Percentiles rank a stretch among this genome's conserved stretches.
Conservation (phyloP, 202 grass and related monocot species). For the Schoenoplectus tabernaemontani region DNA sequence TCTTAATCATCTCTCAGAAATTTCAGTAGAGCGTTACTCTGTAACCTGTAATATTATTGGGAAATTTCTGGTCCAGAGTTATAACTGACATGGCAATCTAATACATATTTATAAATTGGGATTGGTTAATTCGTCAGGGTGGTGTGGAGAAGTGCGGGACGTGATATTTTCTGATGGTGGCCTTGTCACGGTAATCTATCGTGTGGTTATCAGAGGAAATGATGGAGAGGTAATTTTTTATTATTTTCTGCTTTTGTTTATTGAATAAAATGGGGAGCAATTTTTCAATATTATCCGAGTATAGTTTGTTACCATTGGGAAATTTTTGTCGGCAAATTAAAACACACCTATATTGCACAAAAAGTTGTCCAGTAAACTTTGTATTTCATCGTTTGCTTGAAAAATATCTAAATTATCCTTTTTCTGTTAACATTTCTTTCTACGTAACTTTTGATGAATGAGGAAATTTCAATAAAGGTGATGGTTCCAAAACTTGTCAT, state of each 20-base stretch:
- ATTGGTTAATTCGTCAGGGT: slow-evolving; percentile 44
- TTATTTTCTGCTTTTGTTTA: not conserved
- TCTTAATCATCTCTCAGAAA: not conserved
- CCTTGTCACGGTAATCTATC: slow-evolving; percentile 82
- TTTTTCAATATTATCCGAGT: not conserved
- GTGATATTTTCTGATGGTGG: slow-evolving; percentile 69
- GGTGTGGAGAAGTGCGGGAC: slow-evolving; percentile 93
- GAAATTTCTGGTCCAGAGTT: not conserved
- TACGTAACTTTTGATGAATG: not conserved
- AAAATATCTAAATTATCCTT: not conserved
- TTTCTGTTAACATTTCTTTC: not conserved
- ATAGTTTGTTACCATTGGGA: not conserved
- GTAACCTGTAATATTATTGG: not conserved
- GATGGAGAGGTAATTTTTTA: slow-evolving; percentile 72
- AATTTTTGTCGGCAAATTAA: not conserved
- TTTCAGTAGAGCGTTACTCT: not conserved
- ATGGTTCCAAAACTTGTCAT: not conserved
- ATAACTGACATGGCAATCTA: slow-evolving; percentile 2
- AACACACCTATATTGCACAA: not conserved
- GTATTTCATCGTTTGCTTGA: not conserved
- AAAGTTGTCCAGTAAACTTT: not conserved
- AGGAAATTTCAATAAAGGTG: not conserved
- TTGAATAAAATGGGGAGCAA: not conserved
- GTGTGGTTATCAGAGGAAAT: slow-evolving; percentile 74
- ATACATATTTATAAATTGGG: not conserved